A percentile compares a stretch with the other conserved stretches of the same genome.
Conservation (phyloP, 345 rosid species). For the Brassica carinata region DNA sequence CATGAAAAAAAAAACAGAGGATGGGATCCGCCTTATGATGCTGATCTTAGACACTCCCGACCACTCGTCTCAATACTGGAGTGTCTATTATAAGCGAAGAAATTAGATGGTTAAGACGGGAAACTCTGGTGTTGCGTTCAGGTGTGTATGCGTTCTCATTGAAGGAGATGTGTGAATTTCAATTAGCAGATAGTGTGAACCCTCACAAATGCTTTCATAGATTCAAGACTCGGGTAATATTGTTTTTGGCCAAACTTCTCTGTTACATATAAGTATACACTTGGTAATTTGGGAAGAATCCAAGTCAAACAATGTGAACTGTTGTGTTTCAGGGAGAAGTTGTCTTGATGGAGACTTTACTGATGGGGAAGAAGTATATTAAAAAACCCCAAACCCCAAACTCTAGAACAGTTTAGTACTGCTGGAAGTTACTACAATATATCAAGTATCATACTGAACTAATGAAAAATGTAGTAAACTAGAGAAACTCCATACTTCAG, state of each 20-base stretch:
- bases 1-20: too few species aligned
- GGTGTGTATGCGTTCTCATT: constrained; percentile 50
- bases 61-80: constrained; percentile 55
- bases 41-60: constrained; percentile 61
- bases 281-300: background rate
- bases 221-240: constrained; percentile 78
- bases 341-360: constrained; percentile 47
- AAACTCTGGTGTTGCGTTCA: constrained; percentile 58
- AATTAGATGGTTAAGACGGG: too few species aligned
- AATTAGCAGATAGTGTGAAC: constrained; percentile 74
- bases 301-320: constrained; percentile 18
- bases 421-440: background rate
- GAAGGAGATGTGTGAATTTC: constrained; percentile 90
- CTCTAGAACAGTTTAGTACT: constrained; percentile 3
- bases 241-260: background rate
- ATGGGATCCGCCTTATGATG: constrained; percentile 95
- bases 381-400: constrained; percentile 9
- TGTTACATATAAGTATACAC: background rate
- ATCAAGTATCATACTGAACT: too few species aligned
- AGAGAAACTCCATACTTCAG: constrained; percentile 29
- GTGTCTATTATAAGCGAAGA: constrained; percentile 68
- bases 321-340: constrained; percentile 66
- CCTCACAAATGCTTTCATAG: constrained; percentile 61
- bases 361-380: constrained; percentile 47
- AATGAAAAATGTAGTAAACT: constrained; percentile 13